Conservation (phyloP, 495 filamentous ascomycete species). For the Tuber magnatum region DNA sequence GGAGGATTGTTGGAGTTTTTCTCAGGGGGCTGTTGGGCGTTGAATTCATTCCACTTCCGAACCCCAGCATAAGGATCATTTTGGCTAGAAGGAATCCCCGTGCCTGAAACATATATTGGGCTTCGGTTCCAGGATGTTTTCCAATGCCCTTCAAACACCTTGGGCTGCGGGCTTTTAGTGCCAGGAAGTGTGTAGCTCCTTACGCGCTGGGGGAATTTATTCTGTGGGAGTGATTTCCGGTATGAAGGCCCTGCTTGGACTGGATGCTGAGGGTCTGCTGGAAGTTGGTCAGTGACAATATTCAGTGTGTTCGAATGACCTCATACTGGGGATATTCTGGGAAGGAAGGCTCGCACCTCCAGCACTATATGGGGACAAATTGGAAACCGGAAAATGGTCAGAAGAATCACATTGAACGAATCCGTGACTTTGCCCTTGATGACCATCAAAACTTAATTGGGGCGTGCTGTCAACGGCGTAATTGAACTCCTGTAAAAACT, state of each 20-base stretch:
- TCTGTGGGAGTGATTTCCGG: background rate
- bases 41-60: background rate
- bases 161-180: background rate
- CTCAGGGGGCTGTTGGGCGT: background rate
- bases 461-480: background rate
- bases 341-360: background rate
- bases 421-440: background rate
- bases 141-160: background rate
- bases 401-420: background rate
- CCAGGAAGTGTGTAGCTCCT: background rate
- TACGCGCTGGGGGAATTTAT: background rate
- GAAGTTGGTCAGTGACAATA: background rate
- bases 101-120: background rate
- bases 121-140: background rate
- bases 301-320: background rate
- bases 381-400: background rate
- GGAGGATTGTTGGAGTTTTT: background rate
- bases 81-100: background rate
- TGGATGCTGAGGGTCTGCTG: background rate
- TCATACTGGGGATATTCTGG: background rate
- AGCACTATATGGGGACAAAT: background rate
- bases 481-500: background rate
- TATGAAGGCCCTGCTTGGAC: background rate
- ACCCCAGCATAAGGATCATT: background rate
- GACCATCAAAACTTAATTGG: background rate